Evolutionary conservation across 2,329 filamentous ascomycete species (phyloP).

Genomic region (Tolypocladium ophioglossoides): DNA sequence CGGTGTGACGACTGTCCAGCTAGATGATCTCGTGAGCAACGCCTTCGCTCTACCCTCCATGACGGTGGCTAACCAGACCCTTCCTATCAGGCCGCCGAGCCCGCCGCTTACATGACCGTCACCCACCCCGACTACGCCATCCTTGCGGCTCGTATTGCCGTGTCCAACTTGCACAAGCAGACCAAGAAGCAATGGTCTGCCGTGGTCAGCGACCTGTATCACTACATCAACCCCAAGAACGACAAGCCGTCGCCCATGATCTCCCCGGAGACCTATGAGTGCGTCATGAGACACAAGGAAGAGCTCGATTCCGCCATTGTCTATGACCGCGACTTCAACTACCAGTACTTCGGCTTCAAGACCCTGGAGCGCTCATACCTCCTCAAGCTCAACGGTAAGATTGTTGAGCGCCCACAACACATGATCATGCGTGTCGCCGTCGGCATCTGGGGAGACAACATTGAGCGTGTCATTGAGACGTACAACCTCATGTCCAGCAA

Average conservation of each 20-base stretch:
- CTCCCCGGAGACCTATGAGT: slow-evolving; percentile 79
- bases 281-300: slow-evolving; percentile 89
- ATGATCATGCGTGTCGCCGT: slow-evolving; percentile 99
- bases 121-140: slow-evolving; percentile 99
- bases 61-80: neutral
- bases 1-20: slow-evolving; percentile 89
- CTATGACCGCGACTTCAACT: slow-evolving; percentile 99
- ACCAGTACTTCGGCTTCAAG: slow-evolving; percentile 99
- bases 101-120: slow-evolving; percentile 98
- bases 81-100: slow-evolving; percentile 73
- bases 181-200: slow-evolving; percentile 99
- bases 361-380: slow-evolving; percentile 96
- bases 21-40: slow-evolving; percentile 82
- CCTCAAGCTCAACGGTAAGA: slow-evolving; percentile 88
- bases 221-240: slow-evolving; percentile 96
- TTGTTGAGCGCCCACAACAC: slow-evolving; percentile 94
- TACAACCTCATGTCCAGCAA: slow-evolving; percentile 99
- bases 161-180: slow-evolving; percentile 99
- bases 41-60: neutral
- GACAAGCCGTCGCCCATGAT: slow-evolving; percentile 83
- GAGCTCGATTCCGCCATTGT: slow-evolving; percentile 98
- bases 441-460: slow-evolving; percentile 89
- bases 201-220: slow-evolving; percentile 84
- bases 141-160: slow-evolving; percentile 93
- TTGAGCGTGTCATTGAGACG: slow-evolving; percentile 91